phyloP scores from a whole-genome alignment of 2,329 filamentous ascomycete species.

The Erysiphe pulchra region DNA sequence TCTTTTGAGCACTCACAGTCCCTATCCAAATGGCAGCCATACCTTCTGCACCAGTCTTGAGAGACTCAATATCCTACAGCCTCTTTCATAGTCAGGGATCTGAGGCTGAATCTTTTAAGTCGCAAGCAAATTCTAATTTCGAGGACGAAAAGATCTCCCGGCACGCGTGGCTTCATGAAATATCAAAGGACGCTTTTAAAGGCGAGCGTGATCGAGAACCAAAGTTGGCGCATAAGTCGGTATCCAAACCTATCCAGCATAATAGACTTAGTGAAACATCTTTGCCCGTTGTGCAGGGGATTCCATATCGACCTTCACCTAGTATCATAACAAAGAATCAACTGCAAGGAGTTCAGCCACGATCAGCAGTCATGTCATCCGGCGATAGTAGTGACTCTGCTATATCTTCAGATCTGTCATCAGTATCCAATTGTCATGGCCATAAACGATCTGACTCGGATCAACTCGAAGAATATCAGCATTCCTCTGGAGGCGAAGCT shows the following conservation, averaged over 20 bases:
- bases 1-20: no score
- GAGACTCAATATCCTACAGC: no score
- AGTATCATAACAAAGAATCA: neutral
- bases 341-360: neutral
- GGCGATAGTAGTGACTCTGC: neutral
- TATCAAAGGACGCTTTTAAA: neutral
- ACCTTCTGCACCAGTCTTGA: no score
- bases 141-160: neutral
- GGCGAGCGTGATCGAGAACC: neutral
- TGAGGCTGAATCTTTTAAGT: neutral
- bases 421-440: neutral
- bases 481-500: constrained; percentile 3
- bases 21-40: no score
- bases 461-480: constrained; percentile 1
- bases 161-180: neutral
- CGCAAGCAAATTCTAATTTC: neutral
- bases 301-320: neutral
- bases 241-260: neutral
- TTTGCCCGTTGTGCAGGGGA: neutral
- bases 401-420: neutral
- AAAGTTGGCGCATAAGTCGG: neutral
- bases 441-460: neutral
- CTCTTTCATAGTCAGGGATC: neutral
- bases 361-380: neutral
- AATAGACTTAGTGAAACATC: neutral